A percentile compares a stretch with the other conserved stretches of the same genome.
These are phyloP conservation scores for Vachellia collinsii DNA, from an alignment of 306 rosid species.

Conservation along the genomic window DNA sequence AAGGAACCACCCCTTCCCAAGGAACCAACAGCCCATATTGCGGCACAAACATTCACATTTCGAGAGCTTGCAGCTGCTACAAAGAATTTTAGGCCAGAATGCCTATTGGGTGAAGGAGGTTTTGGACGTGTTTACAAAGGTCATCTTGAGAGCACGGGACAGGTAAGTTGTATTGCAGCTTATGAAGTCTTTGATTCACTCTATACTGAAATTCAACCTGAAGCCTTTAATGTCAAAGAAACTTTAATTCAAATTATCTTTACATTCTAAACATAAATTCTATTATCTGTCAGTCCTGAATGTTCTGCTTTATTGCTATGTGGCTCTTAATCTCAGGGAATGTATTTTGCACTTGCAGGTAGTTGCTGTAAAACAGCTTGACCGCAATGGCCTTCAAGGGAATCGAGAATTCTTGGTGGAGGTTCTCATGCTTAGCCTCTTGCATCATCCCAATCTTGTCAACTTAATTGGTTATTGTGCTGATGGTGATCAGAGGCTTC, in stretches of 20 bases:
- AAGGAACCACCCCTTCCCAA: constrained; percentile 59
- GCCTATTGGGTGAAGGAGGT: constrained; percentile 81
- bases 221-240: constrained; percentile 25
- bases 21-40: constrained; percentile 63
- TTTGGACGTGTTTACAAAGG: constrained; percentile 85
- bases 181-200: constrained; percentile 6
- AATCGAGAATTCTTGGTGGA: constrained; percentile 81
- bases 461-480: constrained; percentile 86
- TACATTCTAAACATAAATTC: constrained; percentile 3
- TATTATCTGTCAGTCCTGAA: background rate
- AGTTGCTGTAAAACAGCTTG: constrained; percentile 90
- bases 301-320: background rate
- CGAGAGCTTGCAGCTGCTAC: constrained; percentile 80
- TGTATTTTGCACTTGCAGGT: constrained; percentile 52
- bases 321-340: constrained; percentile 4
- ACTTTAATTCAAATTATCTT: background rate
- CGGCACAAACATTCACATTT: constrained; percentile 76
- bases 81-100: constrained; percentile 65
- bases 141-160: constrained; percentile 63
- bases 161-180: constrained; percentile 51
- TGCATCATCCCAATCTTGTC: constrained; percentile 82
- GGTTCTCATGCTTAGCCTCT: constrained; percentile 89
- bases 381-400: constrained; percentile 77
- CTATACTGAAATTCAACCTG: constrained; percentile 5
- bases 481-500: constrained; percentile 81